Evolutionary conservation across 2,329 filamentous ascomycete genomes (phyloP).

Genomic region (Aspergillus novoparasiticus): DNA sequence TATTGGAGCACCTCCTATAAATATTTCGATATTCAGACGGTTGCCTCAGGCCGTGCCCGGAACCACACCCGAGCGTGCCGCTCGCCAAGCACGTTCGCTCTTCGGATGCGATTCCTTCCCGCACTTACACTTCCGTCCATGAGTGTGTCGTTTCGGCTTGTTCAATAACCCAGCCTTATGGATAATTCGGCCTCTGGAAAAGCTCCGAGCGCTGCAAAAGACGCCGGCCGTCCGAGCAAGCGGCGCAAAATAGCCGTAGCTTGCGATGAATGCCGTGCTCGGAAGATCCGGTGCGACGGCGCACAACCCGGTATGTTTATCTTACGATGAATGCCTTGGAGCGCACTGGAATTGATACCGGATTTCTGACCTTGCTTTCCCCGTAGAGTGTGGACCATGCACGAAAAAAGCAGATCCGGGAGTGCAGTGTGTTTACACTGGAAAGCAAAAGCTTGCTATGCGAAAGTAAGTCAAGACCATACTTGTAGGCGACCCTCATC

Average conservation of each 20-base stretch:
- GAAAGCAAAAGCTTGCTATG: constrained; percentile 29
- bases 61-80: not conserved
- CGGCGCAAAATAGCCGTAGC: constrained; percentile 23
- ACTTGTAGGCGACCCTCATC: not conserved
- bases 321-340: not conserved
- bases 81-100: not conserved
- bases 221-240: constrained; percentile 9
- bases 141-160: not conserved
- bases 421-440: constrained; percentile 29
- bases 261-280: constrained; percentile 22
- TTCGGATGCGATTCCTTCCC: not conserved
- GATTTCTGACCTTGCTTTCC: constrained; percentile 4
- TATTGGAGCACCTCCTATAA: no score
- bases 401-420: constrained; percentile 22
- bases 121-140: not conserved
- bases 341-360: not conserved
- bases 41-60: constrained; percentile 5
- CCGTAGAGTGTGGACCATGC: constrained; percentile 35
- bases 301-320: constrained; percentile 18
- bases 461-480: constrained; percentile 19
- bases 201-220: not conserved
- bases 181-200: not conserved
- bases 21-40: no score
- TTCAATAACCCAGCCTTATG: not conserved
- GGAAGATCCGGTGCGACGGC: constrained; percentile 24